Percentiles rank a stretch among this genome's conserved stretches.
These are phyloP conservation scores for Colletotrichum sp. DNA, from an alignment of 2,329 filamentous ascomycete species.

Conservation along the genomic window DNA sequence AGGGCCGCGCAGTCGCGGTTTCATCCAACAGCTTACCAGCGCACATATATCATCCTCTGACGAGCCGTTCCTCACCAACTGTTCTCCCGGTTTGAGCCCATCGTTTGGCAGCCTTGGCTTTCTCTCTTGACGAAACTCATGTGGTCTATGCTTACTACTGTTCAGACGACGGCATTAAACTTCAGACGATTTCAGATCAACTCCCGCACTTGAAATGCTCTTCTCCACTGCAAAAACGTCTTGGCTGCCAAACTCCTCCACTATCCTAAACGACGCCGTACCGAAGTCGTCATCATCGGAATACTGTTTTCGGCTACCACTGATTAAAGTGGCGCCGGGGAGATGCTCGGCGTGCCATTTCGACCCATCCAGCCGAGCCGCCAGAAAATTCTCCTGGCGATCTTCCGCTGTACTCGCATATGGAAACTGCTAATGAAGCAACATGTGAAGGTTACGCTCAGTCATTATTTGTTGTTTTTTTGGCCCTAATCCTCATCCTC, in stretches of 20 bases:
- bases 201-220: neutral
- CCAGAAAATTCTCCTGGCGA: neutral
- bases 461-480: neutral
- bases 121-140: neutral
- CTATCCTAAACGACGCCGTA: neutral
- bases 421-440: neutral
- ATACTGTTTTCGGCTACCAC: neutral
- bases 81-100: neutral
- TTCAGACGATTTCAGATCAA: constrained; percentile 5
- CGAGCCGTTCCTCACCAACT: neutral
- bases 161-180: constrained; percentile 14
- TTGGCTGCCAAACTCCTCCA: neutral
- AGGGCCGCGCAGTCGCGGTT: neutral
- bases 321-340: neutral
- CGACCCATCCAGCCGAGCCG: neutral
- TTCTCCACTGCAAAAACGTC: neutral
- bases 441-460: neutral
- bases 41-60: neutral
- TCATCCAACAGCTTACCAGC: neutral
- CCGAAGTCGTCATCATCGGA: neutral
- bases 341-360: neutral
- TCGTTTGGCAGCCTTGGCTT: constrained; percentile 3
- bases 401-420: neutral
- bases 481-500: constrained; percentile 47
- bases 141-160: neutral